Percentiles rank a stretch among this genome's conserved stretches.
These are phyloP conservation scores for Saccharomyces hybrid DNA, from an alignment of 1,139 yeast genomes.

Conservation along the genomic window DNA sequence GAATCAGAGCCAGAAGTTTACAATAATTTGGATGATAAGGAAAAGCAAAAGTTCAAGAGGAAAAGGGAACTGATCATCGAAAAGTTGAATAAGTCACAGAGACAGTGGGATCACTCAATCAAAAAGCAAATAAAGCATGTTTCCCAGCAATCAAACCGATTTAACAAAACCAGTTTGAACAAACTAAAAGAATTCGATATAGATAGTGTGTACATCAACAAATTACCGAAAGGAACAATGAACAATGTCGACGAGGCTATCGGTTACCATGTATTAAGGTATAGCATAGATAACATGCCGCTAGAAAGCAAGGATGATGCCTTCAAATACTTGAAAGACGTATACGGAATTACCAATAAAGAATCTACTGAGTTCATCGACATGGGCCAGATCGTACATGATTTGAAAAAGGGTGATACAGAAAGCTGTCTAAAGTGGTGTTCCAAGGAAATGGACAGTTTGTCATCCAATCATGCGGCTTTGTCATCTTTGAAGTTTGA, in stretches of 20 bases:
- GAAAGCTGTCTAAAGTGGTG: slow-evolving; percentile 25
- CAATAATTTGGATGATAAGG: slow-evolving; percentile 3
- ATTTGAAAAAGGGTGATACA: slow-evolving; percentile 18
- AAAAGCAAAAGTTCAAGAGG: slow-evolving; percentile 12
- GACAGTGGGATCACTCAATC: slow-evolving; percentile 28
- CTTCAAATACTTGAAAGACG: slow-evolving; percentile 17
- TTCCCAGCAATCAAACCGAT: slow-evolving; percentile 24
- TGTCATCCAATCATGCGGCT: slow-evolving; percentile 1
- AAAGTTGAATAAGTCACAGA: slow-evolving; percentile 22
- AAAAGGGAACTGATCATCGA: slow-evolving; percentile 25
- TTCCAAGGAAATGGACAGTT: slow-evolving; percentile 6
- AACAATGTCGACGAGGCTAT: slow-evolving; percentile 22
- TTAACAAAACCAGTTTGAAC: slow-evolving; percentile 30
- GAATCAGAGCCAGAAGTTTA: slow-evolving; percentile 13
- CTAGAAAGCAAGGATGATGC: slow-evolving; percentile 13
- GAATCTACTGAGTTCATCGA: slow-evolving; percentile 17
- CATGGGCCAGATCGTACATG: slow-evolving; percentile 26
- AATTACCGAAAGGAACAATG: slow-evolving; percentile 23
- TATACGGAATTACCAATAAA: slow-evolving; percentile 19
- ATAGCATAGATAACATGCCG: slow-evolving; percentile 19
- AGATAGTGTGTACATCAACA: slow-evolving; percentile 35
- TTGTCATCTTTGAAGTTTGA: slow-evolving; percentile 16
- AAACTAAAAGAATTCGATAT: slow-evolving; percentile 33
- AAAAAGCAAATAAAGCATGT: slow-evolving; percentile 26
- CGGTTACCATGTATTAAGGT: slow-evolving; percentile 26